Conservation (phyloP, 305 asterid genomes). For the Ajuga reptans region DNA sequence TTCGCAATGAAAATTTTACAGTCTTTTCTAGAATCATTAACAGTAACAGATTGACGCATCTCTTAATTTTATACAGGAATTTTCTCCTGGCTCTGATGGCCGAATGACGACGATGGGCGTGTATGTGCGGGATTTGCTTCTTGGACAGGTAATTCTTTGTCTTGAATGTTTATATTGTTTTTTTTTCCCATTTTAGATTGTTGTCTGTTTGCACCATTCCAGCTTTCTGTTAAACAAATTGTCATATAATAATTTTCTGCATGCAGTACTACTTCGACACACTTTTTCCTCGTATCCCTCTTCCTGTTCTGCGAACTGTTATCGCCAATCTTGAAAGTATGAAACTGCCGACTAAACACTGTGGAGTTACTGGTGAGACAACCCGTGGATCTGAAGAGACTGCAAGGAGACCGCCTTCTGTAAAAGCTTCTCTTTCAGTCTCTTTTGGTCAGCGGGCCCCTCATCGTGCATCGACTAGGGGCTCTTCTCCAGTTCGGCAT, state of each 20-base stretch:
- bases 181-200: not conserved
- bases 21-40: not conserved
- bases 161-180: not conserved
- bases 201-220: not conserved
- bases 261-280: slow-evolving; percentile 93
- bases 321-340: slow-evolving; percentile 61
- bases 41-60: not conserved
- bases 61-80: slow-evolving; percentile 45
- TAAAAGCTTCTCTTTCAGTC: slow-evolving; percentile 90
- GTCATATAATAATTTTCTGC: slow-evolving; percentile 20
- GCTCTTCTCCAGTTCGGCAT: slow-evolving; percentile 85
- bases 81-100: slow-evolving; percentile 84
- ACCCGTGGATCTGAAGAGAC: slow-evolving; percentile 89
- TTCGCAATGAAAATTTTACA: not conserved
- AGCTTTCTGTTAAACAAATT: not conserved
- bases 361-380: slow-evolving; percentile 77
- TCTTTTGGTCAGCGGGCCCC: slow-evolving; percentile 98
- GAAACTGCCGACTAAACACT: slow-evolving; percentile 78
- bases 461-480: slow-evolving; percentile 91
- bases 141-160: slow-evolving; percentile 64
- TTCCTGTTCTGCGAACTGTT: slow-evolving; percentile 57
- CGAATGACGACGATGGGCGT: slow-evolving; percentile 90
- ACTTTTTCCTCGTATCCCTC: slow-evolving; percentile 83
- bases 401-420: slow-evolving; percentile 94
- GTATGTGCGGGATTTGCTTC: slow-evolving; percentile 77